Conservation (phyloP, 352 stramenopile genomes). For the Pythium folliculosum region DNA sequence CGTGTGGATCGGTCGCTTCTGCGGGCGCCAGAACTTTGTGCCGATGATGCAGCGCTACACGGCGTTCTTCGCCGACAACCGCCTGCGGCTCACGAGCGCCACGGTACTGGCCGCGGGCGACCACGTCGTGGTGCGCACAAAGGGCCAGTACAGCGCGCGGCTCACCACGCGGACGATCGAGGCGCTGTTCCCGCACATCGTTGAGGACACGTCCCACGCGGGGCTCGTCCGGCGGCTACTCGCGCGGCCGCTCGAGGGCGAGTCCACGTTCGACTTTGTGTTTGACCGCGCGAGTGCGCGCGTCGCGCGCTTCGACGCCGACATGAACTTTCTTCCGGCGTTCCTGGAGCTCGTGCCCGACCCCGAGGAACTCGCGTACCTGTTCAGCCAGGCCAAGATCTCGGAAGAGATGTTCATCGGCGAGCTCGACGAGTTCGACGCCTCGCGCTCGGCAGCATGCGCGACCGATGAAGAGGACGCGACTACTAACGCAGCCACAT, state of each 20-base stretch:
- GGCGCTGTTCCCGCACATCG: slow-evolving; percentile 15
- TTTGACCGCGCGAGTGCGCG: slow-evolving; percentile 15
- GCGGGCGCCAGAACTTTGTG: slow-evolving; percentile 11
- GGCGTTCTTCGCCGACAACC: slow-evolving; percentile 13
- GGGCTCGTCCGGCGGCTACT: slow-evolving; percentile 13
- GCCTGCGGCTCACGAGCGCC: slow-evolving; percentile 8
- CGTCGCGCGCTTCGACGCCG: slow-evolving; percentile 21
- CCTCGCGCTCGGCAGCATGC: not conserved
- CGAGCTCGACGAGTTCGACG: slow-evolving; percentile 19
- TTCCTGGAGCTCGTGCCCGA: slow-evolving; percentile 21
- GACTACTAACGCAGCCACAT: no score
- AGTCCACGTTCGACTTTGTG: slow-evolving; percentile 22
- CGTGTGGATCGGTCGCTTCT: slow-evolving; percentile 19
- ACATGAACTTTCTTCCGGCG: slow-evolving; percentile 28
- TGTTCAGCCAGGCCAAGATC: slow-evolving; percentile 24
- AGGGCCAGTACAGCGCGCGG: slow-evolving; percentile 8
- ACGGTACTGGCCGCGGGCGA: not conserved
- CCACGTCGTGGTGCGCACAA: slow-evolving; percentile 16
- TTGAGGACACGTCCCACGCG: not conserved
- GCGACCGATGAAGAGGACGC: slow-evolving; percentile 4
- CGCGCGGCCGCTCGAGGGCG: slow-evolving; percentile 9
- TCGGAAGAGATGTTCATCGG: slow-evolving; percentile 25
- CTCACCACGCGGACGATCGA: slow-evolving; percentile 10
- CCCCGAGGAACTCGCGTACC: slow-evolving; percentile 11
- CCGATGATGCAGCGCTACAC: slow-evolving; percentile 26